These are phyloP conservation scores for Hanseniaspora osmophila DNA, from an alignment of 805 yeast species.

Conservation along the genomic window DNA sequence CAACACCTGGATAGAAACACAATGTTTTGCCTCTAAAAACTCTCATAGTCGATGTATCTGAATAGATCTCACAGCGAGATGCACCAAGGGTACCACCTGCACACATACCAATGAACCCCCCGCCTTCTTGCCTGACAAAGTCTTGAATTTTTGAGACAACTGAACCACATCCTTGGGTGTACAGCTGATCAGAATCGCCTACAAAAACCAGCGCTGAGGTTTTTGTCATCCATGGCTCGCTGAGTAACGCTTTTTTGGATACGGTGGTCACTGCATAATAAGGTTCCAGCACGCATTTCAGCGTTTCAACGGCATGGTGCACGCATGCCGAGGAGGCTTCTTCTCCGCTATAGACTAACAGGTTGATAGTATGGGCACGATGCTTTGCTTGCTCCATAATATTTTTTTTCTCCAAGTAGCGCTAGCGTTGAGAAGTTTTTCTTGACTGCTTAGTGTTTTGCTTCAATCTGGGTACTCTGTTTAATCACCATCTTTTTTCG, in stretches of 20 bases:
- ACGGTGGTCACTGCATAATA: constrained; percentile 74
- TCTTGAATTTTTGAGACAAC: constrained; percentile 45
- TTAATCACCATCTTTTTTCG: no score
- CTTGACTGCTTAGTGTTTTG: no score
- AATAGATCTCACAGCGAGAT: constrained; percentile 67
- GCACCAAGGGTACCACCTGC: constrained; percentile 90
- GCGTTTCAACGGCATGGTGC: constrained; percentile 65
- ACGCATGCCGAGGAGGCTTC: constrained; percentile 85
- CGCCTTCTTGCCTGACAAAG: constrained; percentile 64
- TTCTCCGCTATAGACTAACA: constrained; percentile 53
- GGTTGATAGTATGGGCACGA: constrained; percentile 39
- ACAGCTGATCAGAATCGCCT: constrained; percentile 93
- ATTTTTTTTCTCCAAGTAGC: no score
- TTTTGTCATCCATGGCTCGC: constrained; percentile 81
- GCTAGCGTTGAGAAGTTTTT: no score
- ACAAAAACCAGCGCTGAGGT: constrained; percentile 76
- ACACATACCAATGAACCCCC: constrained; percentile 75
- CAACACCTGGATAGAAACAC: constrained; percentile 66
- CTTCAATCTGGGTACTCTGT: no score
- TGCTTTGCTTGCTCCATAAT: no score
- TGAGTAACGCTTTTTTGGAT: constrained; percentile 43
- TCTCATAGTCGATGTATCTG: constrained; percentile 54
- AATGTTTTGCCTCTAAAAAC: constrained; percentile 80
- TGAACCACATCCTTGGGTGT: constrained; percentile 61
- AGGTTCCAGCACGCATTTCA: constrained; percentile 66